These are phyloP conservation scores for Calonectria honghensis DNA, from an alignment of 2,329 filamentous ascomycete genomes.

Conservation along the genomic window DNA sequence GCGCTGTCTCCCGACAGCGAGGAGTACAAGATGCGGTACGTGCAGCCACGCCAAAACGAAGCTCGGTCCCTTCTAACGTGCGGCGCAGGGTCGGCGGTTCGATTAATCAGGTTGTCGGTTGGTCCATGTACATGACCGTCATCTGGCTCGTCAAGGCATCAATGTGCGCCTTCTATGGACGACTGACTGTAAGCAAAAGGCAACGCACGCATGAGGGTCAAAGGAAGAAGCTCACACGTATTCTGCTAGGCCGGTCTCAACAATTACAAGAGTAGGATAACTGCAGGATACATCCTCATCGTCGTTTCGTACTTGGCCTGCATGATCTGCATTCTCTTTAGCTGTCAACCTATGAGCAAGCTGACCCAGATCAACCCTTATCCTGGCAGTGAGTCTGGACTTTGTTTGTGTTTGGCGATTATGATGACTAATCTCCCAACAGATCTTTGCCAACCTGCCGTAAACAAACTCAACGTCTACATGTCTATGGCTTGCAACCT, in stretches of 20 bases:
- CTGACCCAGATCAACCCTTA: conserved; percentile 32
- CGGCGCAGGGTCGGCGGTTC: conserved; percentile 26
- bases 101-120: conserved; percentile 23
- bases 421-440: not conserved
- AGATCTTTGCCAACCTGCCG: conserved; percentile 33
- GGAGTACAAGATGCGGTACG: conserved; percentile 31
- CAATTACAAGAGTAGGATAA: conserved; percentile 16
- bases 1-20: conserved; percentile 31
- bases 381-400: conserved; percentile 24
- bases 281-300: conserved; percentile 4
- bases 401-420: not conserved
- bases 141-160: conserved; percentile 34
- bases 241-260: not conserved
- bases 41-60: not conserved
- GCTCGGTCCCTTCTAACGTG: not conserved
- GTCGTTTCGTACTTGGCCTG: conserved; percentile 1
- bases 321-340: conserved; percentile 18
- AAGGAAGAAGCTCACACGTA: not conserved
- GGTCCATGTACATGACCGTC: conserved; percentile 25
- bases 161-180: conserved; percentile 29
- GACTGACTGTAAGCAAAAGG: conserved; percentile 14
- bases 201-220: not conserved
- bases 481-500: conserved; percentile 14
- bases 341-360: conserved; percentile 19
- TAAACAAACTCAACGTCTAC: conserved; percentile 13